Percentiles rank a stretch among this genome's conserved stretches.
Evolutionary conservation across 257 asterid species (phyloP).

Genomic region (Lithospermum erythrorhizon): DNA sequence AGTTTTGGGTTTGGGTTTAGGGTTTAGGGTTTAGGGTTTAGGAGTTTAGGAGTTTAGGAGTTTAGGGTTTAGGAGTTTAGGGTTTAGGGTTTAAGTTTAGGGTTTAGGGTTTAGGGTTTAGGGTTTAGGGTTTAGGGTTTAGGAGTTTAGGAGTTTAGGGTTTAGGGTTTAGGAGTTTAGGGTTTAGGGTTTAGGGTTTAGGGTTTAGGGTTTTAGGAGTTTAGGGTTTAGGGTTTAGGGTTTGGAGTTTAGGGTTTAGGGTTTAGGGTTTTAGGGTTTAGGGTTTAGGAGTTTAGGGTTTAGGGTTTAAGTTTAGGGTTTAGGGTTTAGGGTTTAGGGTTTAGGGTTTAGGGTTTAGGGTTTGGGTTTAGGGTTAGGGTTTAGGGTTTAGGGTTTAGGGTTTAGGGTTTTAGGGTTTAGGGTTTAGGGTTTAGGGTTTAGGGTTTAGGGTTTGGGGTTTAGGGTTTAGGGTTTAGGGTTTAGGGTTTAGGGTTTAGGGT

Average conservation of each 20-base stretch:
- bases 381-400: background rate
- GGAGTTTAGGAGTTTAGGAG: too few relatives aligned
- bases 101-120: conserved; percentile 1
- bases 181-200: conserved; percentile 16
- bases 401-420: too few relatives aligned
- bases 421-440: conserved; percentile 14
- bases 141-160: conserved; percentile 9
- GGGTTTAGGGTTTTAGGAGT: conserved; percentile 10
- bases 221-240: conserved; percentile 11
- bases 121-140: too few relatives aligned
- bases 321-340: conserved; percentile 10
- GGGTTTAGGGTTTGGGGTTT: conserved; percentile 16
- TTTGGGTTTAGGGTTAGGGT: conserved; percentile 16
- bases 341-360: conserved; percentile 13
- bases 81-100: conserved; percentile 10
- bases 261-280: conserved; percentile 4
- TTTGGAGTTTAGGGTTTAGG: conserved; percentile 14
- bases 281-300: too few relatives aligned
- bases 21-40: conserved; percentile 6
- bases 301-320: too few relatives aligned
- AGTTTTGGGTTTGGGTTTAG: conserved; percentile 3
- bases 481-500: too few relatives aligned
- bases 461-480: conserved; percentile 12
- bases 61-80: background rate
- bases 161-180: conserved; percentile 13